These are phyloP conservation scores for Penicillium coffeae DNA, from an alignment of 495 filamentous ascomycete species.

Conservation along the genomic window DNA sequence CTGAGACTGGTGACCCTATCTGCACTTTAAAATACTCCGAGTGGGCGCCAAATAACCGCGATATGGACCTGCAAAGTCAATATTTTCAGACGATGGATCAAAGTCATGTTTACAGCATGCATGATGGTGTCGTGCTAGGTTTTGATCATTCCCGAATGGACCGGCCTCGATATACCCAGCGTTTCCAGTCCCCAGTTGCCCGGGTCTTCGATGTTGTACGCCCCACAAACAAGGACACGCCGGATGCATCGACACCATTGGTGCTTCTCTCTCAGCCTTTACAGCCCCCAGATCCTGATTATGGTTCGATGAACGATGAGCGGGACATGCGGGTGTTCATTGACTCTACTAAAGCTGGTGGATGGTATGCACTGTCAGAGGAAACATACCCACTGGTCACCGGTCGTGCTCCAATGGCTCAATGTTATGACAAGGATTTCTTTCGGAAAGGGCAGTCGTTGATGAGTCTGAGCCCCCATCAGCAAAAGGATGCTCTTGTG, in stretches of 20 bases:
- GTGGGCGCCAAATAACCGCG: constrained; percentile 90
- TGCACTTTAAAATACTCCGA: constrained; percentile 92
- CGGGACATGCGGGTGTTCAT: constrained; percentile 72
- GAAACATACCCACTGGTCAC: constrained; percentile 77
- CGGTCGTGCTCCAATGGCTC: constrained; percentile 61
- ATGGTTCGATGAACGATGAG: constrained; percentile 53
- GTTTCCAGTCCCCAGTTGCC: constrained; percentile 78
- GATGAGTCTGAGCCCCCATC: constrained; percentile 37
- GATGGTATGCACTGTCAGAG: constrained; percentile 94
- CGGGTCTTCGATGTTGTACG: constrained; percentile 88
- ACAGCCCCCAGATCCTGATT: constrained; percentile 57
- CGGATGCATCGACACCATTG: constrained; percentile 55
- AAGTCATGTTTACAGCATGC: constrained; percentile 81
- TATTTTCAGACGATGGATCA: constrained; percentile 77
- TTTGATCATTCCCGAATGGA: constrained; percentile 62
- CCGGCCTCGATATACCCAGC: constrained; percentile 57
- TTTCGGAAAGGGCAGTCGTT: constrained; percentile 38
- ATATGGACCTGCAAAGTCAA: constrained; percentile 80
- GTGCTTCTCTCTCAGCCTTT: constrained; percentile 83
- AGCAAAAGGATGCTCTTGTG: constrained; percentile 47
- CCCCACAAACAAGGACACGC: constrained; percentile 53
- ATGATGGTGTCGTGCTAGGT: constrained; percentile 82
- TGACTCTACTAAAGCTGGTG: constrained; percentile 76
- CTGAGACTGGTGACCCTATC: constrained; percentile 68
- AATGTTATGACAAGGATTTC: constrained; percentile 60